Conservation (phyloP, 768 basidiomycete species). For the Psilocybe subaeruginosa region DNA sequence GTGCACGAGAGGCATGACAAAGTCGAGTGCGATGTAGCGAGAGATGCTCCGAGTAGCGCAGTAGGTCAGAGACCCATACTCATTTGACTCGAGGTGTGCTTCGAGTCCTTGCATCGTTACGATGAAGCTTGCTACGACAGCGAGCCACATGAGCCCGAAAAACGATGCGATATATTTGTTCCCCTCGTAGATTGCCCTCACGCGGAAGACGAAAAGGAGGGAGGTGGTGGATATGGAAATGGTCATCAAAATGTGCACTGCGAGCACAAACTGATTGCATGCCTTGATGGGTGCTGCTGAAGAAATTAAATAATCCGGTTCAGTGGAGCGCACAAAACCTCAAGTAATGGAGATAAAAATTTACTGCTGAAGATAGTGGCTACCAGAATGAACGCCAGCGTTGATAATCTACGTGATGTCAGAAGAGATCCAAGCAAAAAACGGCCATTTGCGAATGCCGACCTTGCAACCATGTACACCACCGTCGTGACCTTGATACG, state of each 20-base stretch:
- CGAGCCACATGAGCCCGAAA: conserved; percentile 8
- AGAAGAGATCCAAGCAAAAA: not conserved
- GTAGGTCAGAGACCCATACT: not conserved
- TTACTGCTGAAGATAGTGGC: conserved; percentile 1
- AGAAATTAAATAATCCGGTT: too few relatives aligned
- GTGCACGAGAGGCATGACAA: not conserved
- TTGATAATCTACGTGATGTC: not conserved
- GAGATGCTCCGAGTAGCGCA: conserved; percentile 4
- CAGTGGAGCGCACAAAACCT: too few relatives aligned
- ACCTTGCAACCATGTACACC: conserved; percentile 15
- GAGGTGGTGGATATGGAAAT: conserved; percentile 2
- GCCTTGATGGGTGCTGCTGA: not conserved
- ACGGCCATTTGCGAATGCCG: not conserved
- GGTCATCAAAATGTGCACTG: conserved; percentile 2
- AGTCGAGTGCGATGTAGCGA: not conserved
- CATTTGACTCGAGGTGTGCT: not conserved
- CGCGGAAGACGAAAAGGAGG: conserved; percentile 10
- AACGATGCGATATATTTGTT: not conserved
- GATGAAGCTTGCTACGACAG: conserved; percentile 1
- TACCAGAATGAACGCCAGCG: not conserved
- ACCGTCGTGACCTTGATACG: conserved; percentile 1
- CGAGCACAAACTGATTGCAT: conserved; percentile 2
- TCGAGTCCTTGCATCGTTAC: conserved; percentile 1
- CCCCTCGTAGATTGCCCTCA: conserved; percentile 10
- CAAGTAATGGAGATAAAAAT: not conserved